A percentile compares a stretch with the other conserved stretches of the same genome.
Conservation (phyloP, 371 early-diverging fungal genomes). For the Mortierella sp. region DNA sequence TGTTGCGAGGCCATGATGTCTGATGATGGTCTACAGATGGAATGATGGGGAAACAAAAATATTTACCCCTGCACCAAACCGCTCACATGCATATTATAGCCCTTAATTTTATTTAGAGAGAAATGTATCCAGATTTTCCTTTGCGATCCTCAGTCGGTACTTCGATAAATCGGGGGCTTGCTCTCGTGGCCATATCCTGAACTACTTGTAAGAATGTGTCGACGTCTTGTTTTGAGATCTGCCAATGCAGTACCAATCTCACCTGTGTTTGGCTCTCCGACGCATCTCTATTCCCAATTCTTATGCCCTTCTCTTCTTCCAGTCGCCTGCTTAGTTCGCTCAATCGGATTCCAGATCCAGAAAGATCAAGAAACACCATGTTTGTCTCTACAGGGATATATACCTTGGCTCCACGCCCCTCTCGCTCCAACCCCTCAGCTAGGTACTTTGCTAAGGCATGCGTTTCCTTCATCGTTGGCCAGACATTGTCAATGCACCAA, state of each 20-base stretch:
- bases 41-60: constrained; percentile 1
- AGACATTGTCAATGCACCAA: constrained; percentile 71
- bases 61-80: not conserved
- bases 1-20: not conserved
- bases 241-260: constrained; percentile 49
- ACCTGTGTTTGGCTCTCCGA: constrained; percentile 30
- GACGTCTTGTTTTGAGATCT: constrained; percentile 29
- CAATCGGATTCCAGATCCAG: constrained; percentile 33
- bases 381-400: constrained; percentile 85
- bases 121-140: not conserved
- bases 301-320: constrained; percentile 27
- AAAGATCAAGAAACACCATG: constrained; percentile 84
- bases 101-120: not conserved
- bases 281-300: constrained; percentile 34
- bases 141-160: not conserved
- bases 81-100: not conserved
- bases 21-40: constrained; percentile 4
- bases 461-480: constrained; percentile 76
- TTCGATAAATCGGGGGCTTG: not conserved
- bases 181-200: constrained; percentile 16
- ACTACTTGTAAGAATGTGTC: constrained; percentile 36
- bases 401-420: constrained; percentile 69
- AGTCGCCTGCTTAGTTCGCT: constrained; percentile 27
- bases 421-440: constrained; percentile 66
- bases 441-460: constrained; percentile 76